These are phyloP conservation scores for Thalassia testudinum DNA, from an alignment of 116 monocot species.

Conservation along the genomic window DNA sequence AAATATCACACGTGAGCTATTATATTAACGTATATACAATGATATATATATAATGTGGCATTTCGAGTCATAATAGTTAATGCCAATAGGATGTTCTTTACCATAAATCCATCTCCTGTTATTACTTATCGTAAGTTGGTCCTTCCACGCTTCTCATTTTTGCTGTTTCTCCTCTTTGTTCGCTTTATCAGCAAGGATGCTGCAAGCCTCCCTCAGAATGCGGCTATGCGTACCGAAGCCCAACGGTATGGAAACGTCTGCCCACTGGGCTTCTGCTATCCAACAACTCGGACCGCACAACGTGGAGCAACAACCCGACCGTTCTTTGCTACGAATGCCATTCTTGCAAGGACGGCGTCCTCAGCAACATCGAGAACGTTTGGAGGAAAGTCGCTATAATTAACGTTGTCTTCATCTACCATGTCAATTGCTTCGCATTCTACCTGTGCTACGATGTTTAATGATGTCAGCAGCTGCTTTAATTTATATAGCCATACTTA, in stretches of 20 bases:
- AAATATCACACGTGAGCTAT: too few relatives aligned
- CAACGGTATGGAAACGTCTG: constrained; percentile 13
- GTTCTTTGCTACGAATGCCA: constrained; percentile 24
- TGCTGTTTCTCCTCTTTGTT: too few relatives aligned
- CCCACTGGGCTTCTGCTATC: neutral
- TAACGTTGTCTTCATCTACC: constrained; percentile 21
- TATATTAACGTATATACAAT: too few relatives aligned
- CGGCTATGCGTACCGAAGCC: constrained; percentile 11
- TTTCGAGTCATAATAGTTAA: too few relatives aligned
- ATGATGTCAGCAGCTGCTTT: too few relatives aligned
- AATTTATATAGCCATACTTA: too few relatives aligned
- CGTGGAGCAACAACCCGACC: constrained; percentile 14
- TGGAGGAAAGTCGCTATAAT: constrained; percentile 20
- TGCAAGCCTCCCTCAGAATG: constrained; percentile 32
- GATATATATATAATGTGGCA: too few relatives aligned
- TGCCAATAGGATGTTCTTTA: too few relatives aligned
- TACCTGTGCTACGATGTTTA: too few relatives aligned
- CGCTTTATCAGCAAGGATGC: constrained; percentile 24
- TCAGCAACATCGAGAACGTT: constrained; percentile 18
- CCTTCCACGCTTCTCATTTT: too few relatives aligned
- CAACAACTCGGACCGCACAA: constrained; percentile 13
- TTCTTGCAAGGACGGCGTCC: constrained; percentile 37
- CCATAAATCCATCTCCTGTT: too few relatives aligned
- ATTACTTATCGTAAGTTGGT: too few relatives aligned
- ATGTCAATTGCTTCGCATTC: constrained; percentile 18